phyloP scores from a whole-genome alignment of 495 filamentous ascomycete genomes.

The Penicillium psychrofluorescens region DNA sequence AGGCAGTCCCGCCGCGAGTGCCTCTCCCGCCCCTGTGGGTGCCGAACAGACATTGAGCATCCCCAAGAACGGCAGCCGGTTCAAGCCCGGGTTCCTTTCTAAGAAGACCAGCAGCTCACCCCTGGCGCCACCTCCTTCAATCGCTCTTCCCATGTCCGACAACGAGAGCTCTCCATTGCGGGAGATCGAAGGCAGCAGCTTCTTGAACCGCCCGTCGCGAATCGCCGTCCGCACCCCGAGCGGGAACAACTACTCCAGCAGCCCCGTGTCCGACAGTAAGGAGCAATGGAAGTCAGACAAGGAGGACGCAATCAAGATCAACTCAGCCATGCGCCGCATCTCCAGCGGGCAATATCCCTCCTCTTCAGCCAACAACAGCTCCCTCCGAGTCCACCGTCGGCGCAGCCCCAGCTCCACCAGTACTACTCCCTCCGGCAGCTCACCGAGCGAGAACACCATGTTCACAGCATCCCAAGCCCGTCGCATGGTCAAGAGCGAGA shows the following conservation, averaged over 20 bases:
- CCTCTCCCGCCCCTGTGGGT: constrained; percentile 22
- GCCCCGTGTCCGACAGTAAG: constrained; percentile 32
- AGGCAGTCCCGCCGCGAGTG: constrained; percentile 22
- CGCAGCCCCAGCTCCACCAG: constrained; percentile 53
- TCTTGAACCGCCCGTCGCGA: constrained; percentile 47
- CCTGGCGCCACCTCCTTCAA: constrained; percentile 50
- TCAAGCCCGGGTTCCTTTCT: constrained; percentile 84
- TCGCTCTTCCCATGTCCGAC: constrained; percentile 50
- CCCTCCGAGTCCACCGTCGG: constrained; percentile 46
- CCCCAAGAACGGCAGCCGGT: constrained; percentile 62
- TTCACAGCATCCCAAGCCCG: constrained; percentile 65
- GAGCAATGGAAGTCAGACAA: constrained; percentile 44
- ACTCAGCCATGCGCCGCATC: constrained; percentile 54
- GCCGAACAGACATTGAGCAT: constrained; percentile 29
- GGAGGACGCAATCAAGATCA: constrained; percentile 53
- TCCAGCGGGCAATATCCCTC: constrained; percentile 27
- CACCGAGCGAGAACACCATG: constrained; percentile 51
- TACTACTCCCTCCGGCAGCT: constrained; percentile 33
- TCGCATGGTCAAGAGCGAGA: constrained; percentile 62
- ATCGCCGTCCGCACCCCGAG: constrained; percentile 41
- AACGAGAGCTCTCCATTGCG: constrained; percentile 61
- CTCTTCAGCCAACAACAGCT: constrained; percentile 22
- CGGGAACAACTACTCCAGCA: constrained; percentile 33
- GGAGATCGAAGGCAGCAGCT: constrained; percentile 53
- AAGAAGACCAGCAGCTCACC: constrained; percentile 65